These are phyloP conservation scores for Fusarium buharicum DNA, from an alignment of 2,329 filamentous ascomycete species.

Conservation along the genomic window DNA sequence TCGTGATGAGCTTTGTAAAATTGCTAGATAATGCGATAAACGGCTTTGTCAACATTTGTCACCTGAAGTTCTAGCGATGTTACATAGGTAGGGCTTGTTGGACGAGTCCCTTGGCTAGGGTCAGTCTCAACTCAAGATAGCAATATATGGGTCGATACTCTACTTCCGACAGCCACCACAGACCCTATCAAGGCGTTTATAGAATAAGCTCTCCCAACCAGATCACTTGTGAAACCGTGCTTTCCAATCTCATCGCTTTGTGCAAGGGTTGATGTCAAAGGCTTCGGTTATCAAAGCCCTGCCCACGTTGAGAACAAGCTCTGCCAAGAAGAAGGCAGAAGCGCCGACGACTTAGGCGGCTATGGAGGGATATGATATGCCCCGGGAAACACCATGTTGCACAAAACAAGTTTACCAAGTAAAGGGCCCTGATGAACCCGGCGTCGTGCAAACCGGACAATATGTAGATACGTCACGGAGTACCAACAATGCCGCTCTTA, in stretches of 20 bases:
- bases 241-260: conserved; percentile 22
- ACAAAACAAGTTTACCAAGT: conserved; percentile 8
- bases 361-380: conserved; percentile 8
- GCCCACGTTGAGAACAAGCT: background rate
- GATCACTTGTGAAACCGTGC: conserved; percentile 31
- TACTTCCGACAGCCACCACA: conserved; percentile 19
- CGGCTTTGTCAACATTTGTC: background rate
- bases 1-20: conserved; percentile 22
- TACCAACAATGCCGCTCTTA: conserved; percentile 13
- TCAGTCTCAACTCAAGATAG: conserved; percentile 40
- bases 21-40: conserved; percentile 26
- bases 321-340: conserved; percentile 2
- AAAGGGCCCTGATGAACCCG: conserved; percentile 2
- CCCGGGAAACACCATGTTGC: conserved; percentile 5
- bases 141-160: conserved; percentile 23
- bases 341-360: conserved; percentile 9
- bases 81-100: conserved; percentile 15
- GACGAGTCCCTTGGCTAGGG: conserved; percentile 15
- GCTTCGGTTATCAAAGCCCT: conserved; percentile 15
- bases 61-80: conserved; percentile 14
- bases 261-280: conserved; percentile 34
- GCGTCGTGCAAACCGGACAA: conserved; percentile 20
- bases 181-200: conserved; percentile 28
- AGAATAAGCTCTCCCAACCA: conserved; percentile 13
- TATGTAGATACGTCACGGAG: conserved; percentile 2